Base-by-base conservation (phyloP, 2,329 filamentous ascomycete species). In the Penicillium italicum region DNA sequence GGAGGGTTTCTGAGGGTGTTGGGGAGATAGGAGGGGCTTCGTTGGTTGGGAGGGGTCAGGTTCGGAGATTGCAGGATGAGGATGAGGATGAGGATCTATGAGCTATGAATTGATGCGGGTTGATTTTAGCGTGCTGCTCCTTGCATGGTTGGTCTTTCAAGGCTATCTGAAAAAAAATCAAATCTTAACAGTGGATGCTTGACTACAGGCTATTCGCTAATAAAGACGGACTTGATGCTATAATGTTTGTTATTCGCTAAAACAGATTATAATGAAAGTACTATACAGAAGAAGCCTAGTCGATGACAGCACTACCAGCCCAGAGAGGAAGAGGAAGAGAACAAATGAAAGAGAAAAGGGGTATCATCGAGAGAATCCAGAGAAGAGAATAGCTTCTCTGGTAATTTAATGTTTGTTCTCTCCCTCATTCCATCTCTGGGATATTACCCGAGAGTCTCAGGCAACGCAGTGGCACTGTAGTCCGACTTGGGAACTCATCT, bases 191-290 rank as follows among this genome's bases (percentile, higher is more conserved):
- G 9, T 20, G 28, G 42, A 44, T 30, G 8, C n/a, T 49, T 20
- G 34, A 10, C 8, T 31, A 38, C 34, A 4, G 6, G 7, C 0
- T 30, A 28, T 11, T 0, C n/a, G 24, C 26, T n/a, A 36, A 10
- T n/a, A 3, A 18, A 33, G 11, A 26, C 3, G 22, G 26, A n/a
- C 1, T 31, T 41, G 42, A 53, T 30, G 40, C 26, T 24, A 31
- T 14, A 30, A 24, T 42, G 34, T 50, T 49, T 63, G 40, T 48
- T 48, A 58, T 53, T 58, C 60, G 59, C 61, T 64, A 60, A 62
- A 59, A 50, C 28, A 10, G 37, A 50, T 46, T 41, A 49, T 37
- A 50, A 49, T 28, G 36, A 61, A 43, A 41, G n/a, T 56, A 60
- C 56, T 53, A 47, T 61, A 60, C 57, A 58, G 34, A 56, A 24